These are phyloP conservation scores for Cladophialophora bantiana DNA, from an alignment of 2,329 filamentous ascomycete species.

Conservation along the genomic window DNA sequence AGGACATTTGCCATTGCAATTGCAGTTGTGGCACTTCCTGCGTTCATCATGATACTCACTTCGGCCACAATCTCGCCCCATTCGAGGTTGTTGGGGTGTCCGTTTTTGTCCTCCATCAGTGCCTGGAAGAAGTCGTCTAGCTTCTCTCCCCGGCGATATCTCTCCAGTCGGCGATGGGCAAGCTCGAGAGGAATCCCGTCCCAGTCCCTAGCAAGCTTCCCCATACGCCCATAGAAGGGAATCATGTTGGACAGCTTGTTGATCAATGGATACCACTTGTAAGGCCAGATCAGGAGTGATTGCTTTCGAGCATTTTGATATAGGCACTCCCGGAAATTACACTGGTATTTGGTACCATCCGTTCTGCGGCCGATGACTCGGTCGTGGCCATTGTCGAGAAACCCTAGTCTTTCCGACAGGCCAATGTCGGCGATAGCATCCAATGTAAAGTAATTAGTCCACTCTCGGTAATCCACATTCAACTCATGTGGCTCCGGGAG, in stretches of 20 bases:
- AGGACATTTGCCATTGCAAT: slow-evolving; percentile 51
- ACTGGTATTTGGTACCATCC: slow-evolving; percentile 35
- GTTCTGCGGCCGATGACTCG: slow-evolving; percentile 39
- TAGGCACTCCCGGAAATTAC: slow-evolving; percentile 34
- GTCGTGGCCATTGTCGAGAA: slow-evolving; percentile 48
- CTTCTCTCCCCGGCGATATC: slow-evolving; percentile 60
- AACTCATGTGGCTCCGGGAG: slow-evolving; percentile 39
- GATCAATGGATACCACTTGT: slow-evolving; percentile 39
- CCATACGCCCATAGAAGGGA: slow-evolving; percentile 38
- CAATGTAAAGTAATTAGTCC: slow-evolving; percentile 49
- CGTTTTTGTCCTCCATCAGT: slow-evolving; percentile 46
- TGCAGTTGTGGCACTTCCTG: slow-evolving; percentile 35
- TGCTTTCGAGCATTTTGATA: slow-evolving; percentile 24
- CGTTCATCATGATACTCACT: slow-evolving; percentile 36
- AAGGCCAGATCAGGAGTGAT: slow-evolving; percentile 40
- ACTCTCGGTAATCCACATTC: slow-evolving; percentile 47
- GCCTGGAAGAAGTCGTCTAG: slow-evolving; percentile 63
- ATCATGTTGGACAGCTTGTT: slow-evolving; percentile 32
- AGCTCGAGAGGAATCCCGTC: slow-evolving; percentile 56
- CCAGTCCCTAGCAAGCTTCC: slow-evolving; percentile 45
- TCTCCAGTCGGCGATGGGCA: slow-evolving; percentile 52
- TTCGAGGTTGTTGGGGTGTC: slow-evolving; percentile 53
- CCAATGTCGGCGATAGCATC: slow-evolving; percentile 52
- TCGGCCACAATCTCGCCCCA: slow-evolving; percentile 32
- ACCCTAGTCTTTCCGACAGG: slow-evolving; percentile 46